Percentiles rank a stretch among this genome's conserved stretches.
phyloP scores from a whole-genome alignment of 495 filamentous ascomycete genomes.

The Penicillium turbatum region DNA sequence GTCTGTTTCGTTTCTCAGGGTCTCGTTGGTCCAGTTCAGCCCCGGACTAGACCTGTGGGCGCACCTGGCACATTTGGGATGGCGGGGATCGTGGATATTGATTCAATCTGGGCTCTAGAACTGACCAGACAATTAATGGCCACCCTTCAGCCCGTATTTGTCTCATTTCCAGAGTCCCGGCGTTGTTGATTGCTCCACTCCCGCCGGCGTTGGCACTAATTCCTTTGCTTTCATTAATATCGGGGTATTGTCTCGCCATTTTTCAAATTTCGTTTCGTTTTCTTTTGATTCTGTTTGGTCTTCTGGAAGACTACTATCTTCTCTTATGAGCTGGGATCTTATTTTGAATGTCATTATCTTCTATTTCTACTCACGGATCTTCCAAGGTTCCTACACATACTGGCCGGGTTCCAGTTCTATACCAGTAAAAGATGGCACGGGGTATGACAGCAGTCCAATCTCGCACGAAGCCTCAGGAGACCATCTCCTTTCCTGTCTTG shows the following conservation, averaged over 20 bases:
- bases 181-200: constrained; percentile 16
- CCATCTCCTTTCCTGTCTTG: constrained; percentile 34
- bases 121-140: constrained; percentile 7
- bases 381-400: background rate
- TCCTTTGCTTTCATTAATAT: constrained; percentile 12
- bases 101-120: constrained; percentile 3
- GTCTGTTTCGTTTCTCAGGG: background rate
- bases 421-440: constrained; percentile 24
- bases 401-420: constrained; percentile 1
- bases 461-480: constrained; percentile 22
- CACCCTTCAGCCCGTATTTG: constrained; percentile 2
- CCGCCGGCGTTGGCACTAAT: constrained; percentile 12
- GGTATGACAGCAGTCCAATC: constrained; percentile 30
- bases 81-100: background rate
- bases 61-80: background rate
- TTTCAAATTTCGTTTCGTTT: constrained; percentile 3
- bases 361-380: background rate
- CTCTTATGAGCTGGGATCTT: constrained; percentile 7
- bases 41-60: constrained; percentile 1
- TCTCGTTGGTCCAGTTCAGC: constrained; percentile 9
- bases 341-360: constrained; percentile 10
- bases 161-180: constrained; percentile 29
- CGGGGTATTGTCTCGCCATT: constrained; percentile 4
- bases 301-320: constrained; percentile 51
- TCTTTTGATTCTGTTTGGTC: constrained; percentile 25